These are phyloP conservation scores for Trichosporon sp. DNA, from an alignment of 1,284 basidiomycete genomes.

Conservation along the genomic window DNA sequence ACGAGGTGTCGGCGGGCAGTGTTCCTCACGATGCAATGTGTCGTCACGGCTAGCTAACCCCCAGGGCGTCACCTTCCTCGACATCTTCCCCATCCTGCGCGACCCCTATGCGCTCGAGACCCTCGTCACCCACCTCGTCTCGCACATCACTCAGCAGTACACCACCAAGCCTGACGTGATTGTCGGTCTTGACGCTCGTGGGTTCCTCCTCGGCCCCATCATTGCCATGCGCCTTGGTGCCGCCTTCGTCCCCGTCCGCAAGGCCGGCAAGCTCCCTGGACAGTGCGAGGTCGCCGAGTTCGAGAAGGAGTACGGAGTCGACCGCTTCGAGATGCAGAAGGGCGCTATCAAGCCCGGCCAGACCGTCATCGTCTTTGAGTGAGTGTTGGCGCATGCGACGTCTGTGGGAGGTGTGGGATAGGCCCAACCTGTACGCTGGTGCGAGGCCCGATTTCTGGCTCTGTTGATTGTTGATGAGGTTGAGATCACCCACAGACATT, in stretches of 20 bases:
- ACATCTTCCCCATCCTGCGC: constrained; percentile 87
- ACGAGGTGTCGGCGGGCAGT: too few relatives aligned
- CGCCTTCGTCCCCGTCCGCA: constrained; percentile 94
- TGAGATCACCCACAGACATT: too few relatives aligned
- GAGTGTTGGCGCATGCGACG: constrained; percentile 31
- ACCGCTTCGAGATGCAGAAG: constrained; percentile 92
- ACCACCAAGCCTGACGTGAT: constrained; percentile 80
- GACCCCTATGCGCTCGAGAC: constrained; percentile 83
- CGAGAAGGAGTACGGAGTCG: constrained; percentile 90
- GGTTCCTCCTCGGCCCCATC: constrained; percentile 92
- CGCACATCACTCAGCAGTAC: constrained; percentile 74
- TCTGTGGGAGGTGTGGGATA: too few relatives aligned
- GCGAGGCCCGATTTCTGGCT: too few relatives aligned
- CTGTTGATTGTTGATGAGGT: too few relatives aligned
- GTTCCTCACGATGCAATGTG: too few relatives aligned
- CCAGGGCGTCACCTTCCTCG: constrained; percentile 62
- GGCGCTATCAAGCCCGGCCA: constrained; percentile 81
- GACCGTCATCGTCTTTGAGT: constrained; percentile 83
- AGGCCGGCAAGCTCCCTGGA: constrained; percentile 92
- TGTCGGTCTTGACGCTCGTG: constrained; percentile 93
- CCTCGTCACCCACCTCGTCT: constrained; percentile 84
- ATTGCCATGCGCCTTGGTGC: constrained; percentile 89
- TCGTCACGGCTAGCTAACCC: too few relatives aligned
- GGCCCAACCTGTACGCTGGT: too few relatives aligned
- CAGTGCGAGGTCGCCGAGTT: constrained; percentile 75